A percentile compares a stretch with the other conserved stretches of the same genome.
These are phyloP conservation scores for Alternaria brassicae DNA, from an alignment of 2,329 filamentous ascomycete species.

Conservation along the genomic window DNA sequence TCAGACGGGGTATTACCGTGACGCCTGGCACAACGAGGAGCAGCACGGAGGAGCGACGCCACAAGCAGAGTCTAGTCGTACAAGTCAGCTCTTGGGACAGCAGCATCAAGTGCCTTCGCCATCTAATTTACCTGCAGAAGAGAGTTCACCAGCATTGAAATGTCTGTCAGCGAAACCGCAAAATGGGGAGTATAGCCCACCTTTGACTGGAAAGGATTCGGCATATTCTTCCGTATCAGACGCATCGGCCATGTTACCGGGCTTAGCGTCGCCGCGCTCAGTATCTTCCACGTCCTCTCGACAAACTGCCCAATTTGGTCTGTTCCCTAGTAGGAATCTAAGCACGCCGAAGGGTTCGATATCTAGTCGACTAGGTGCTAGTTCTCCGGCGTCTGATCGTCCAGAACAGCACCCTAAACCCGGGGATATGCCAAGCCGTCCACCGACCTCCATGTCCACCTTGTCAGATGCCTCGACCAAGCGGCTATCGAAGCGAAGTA, in stretches of 20 bases:
- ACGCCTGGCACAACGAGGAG: slow-evolving; percentile 31
- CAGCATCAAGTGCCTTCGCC: slow-evolving; percentile 17
- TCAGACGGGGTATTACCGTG: slow-evolving; percentile 32
- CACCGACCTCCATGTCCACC: slow-evolving; percentile 40
- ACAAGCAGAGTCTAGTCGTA: slow-evolving; percentile 23
- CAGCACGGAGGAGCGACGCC: slow-evolving; percentile 20
- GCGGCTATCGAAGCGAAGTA: slow-evolving; percentile 42
- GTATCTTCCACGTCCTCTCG: slow-evolving; percentile 40
- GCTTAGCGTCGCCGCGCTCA: slow-evolving; percentile 35
- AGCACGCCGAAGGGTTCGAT: slow-evolving; percentile 44
- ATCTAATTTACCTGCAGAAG: slow-evolving; percentile 23
- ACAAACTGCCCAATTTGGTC: slow-evolving; percentile 44
- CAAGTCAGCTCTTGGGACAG: slow-evolving; percentile 23
- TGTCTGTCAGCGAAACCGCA: slow-evolving; percentile 17
- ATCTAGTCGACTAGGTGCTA: slow-evolving; percentile 34
- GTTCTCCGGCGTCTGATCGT: slow-evolving; percentile 32
- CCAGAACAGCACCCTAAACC: slow-evolving; percentile 23
- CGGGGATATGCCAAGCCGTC: slow-evolving; percentile 29
- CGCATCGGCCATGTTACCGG: slow-evolving; percentile 42
- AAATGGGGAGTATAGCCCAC: slow-evolving; percentile 39
- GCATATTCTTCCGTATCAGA: slow-evolving; percentile 50
- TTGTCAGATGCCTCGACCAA: slow-evolving; percentile 29
- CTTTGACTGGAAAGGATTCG: slow-evolving; percentile 47
- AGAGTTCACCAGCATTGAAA: slow-evolving; percentile 16
- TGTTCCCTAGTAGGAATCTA: slow-evolving; percentile 45